Base-by-base conservation (phyloP, 73 alveolate species). In the Stentor coeruleus region DNA sequence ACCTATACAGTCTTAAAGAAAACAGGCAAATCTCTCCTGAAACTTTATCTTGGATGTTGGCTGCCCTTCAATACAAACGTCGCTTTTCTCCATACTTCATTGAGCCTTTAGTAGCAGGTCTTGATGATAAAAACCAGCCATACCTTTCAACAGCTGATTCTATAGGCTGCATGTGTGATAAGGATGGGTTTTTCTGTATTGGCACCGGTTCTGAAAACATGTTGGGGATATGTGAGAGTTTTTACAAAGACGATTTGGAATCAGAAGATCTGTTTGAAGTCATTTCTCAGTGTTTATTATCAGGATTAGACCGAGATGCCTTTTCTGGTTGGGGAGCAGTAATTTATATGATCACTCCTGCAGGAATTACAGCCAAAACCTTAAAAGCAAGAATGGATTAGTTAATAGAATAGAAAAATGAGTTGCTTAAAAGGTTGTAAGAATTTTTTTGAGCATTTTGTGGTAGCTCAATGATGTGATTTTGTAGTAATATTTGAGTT, bases 271-370 rank as follows among this genome's bases (percentile, higher is more conserved):
- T 96, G 59, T 96, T 94, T 86, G 98, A 96, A 84, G 95, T 93
- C 35, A 89, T 93, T 42, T 96, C 98, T 20, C 92, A 96, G 88
- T 84, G 96, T 58, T 83, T 96, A 36, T 84, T 91, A 57, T 85
- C 97, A 76, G 98, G 97, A 30, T 85, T 93, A 85, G 97, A 96
- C 76, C 92, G 99, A 89, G 99, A 96, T 85, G 87, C 98, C 55
- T 87, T 93, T 37, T 87, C 97, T n/a, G 99, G 99, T 58, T 96
- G 99, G 99, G 99, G 99, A 59, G 98, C 98, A 37, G 94, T 89
- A 40, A 98, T 96, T 3, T 96, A 94, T 81, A 84, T 95, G 37
- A 77, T 87, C 28, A 57, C 73, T 57, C 73, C 73, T 57, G 73
- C 73, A 20, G 73, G 73, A 20, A 57, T 57, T 57, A 57, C 73